Conservation (phyloP, 1,284 basidiomycete genomes). For the Ganoderma sp. region DNA sequence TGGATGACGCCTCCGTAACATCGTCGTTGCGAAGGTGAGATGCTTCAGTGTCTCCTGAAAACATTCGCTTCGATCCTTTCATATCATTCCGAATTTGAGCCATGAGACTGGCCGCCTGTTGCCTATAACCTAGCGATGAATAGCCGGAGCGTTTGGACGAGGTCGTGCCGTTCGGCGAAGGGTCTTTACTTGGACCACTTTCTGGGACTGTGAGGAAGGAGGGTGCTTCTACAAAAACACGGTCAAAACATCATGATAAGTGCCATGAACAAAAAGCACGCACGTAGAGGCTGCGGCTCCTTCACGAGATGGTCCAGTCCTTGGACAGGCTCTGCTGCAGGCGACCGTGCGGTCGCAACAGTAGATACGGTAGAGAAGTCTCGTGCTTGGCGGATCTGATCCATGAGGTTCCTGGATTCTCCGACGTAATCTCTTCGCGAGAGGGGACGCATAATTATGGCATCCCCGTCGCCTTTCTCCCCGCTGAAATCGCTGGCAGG, state of each 20-base stretch:
- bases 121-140: conserved; percentile 70
- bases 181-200: conserved; percentile 25
- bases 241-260: background rate
- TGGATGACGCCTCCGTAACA: conserved; percentile 23
- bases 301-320: conserved; percentile 8
- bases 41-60: conserved; percentile 66
- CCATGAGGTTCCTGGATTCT: conserved; percentile 74
- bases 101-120: conserved; percentile 81
- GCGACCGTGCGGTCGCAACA: conserved; percentile 47
- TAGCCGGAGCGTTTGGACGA: conserved; percentile 45
- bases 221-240: conserved; percentile 18
- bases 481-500: conserved; percentile 58
- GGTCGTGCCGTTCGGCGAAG: conserved; percentile 33
- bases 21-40: conserved; percentile 43
- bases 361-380: conserved; percentile 78
- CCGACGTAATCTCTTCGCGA: conserved; percentile 70
- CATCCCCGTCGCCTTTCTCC: conserved; percentile 51
- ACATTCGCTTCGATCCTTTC: conserved; percentile 70
- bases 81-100: conserved; percentile 81
- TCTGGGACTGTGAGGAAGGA: conserved; percentile 25
- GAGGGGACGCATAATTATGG: conserved; percentile 56
- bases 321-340: conserved; percentile 23
- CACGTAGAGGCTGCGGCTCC: conserved; percentile 19
- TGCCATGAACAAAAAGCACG: background rate
- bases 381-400: conserved; percentile 73